Base-by-base conservation (phyloP, 2,329 filamentous ascomycete genomes). In the Bretziella fagacearum region DNA sequence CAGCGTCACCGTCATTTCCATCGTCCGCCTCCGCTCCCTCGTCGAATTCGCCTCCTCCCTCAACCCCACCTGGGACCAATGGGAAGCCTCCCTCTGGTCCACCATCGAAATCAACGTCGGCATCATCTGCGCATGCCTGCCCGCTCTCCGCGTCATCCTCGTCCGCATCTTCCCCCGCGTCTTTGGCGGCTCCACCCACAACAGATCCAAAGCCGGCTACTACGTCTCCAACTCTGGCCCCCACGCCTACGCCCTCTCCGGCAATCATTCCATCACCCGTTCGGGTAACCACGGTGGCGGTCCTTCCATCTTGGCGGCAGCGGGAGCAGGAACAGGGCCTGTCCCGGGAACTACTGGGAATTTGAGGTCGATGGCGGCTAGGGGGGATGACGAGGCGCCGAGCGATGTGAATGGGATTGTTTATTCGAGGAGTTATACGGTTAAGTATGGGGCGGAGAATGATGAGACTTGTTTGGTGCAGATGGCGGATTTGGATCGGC, bases 41-140 rank as follows among this genome's bases (percentile, higher is more conserved):
- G 52, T 56, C 17, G 47, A 43, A 20, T 59, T 57, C 25, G 56
- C 55, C 22, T 53, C 52, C 25, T 57, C 56, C 7, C 51, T 52
- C 33, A 58, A 59, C 49, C 55, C 56, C 15, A 57, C 58, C 2
- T 58, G 56, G 57, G 54, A 58, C 15, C 54, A 59, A 48, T 56
- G 49, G 42, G 54, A 53, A 18, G 52, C 57, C 5, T 53, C 54
- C 1, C 52, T 52, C 27, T 62, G 58, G 59, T 60, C 59, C 3
- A 54, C 54, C 2, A 50, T 62, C 36, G 60, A 62, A 52, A 55
- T 60, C 44, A 55, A 58, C 51, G 52, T 58, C 32, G 58, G 57
- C 42, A 57, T 61, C 42, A 58, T 61, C 23, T 60, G 59, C 51
- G 59, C 57, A 20, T 60, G 56, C 45, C 52, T 61, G 52, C 59